Conservation (phyloP, 805 yeast genomes). For the Teunomyces cretensis region DNA sequence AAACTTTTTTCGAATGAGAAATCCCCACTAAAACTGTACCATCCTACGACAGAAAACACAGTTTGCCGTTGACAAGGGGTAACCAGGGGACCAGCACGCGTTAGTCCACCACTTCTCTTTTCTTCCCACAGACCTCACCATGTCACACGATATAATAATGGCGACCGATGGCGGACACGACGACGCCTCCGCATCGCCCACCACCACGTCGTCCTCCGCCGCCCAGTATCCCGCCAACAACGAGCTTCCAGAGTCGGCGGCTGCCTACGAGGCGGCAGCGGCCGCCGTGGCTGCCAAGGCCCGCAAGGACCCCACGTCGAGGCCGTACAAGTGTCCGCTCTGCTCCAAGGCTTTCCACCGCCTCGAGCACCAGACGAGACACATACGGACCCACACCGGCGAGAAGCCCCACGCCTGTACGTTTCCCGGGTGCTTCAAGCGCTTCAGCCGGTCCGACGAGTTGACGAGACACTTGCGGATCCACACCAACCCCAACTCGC, state of each 20-base stretch:
- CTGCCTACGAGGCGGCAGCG: background rate
- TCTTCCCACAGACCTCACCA: no score
- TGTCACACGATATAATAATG: conserved; percentile 1
- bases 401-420: conserved; percentile 87
- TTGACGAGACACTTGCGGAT: conserved; percentile 82
- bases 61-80: background rate
- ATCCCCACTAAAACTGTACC: conserved; percentile 3
- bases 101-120: no score
- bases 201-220: background rate
- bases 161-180: background rate
- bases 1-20: conserved; percentile 3
- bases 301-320: conserved; percentile 15
- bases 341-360: conserved; percentile 87
- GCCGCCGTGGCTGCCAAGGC: conserved; percentile 2
- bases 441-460: conserved; percentile 81
- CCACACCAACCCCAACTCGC: conserved; percentile 59
- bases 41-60: background rate
- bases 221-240: conserved; percentile 1
- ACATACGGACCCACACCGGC: conserved; percentile 90
- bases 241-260: conserved; percentile 1
- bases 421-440: conserved; percentile 79
- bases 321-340: conserved; percentile 84
- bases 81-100: background rate
- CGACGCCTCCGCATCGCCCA: background rate
- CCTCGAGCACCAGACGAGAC: conserved; percentile 88